Base-by-base conservation (phyloP, 257 asterid genomes). In the Solanum stenotomum region DNA sequence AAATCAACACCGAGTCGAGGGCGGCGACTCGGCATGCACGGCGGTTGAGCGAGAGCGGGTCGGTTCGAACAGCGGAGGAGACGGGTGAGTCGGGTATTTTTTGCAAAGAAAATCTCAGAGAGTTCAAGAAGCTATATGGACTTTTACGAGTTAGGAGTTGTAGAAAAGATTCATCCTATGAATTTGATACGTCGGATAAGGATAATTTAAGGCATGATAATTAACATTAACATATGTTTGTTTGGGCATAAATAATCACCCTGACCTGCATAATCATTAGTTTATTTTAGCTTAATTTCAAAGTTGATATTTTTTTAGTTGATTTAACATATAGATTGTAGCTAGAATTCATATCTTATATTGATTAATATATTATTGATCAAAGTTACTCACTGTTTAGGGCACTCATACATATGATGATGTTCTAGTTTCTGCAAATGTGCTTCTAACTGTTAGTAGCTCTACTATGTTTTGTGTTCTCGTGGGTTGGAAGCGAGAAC, bases 81-180 rank as follows among this genome's bases (percentile, higher is more conserved):
- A 35, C 87, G 82, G 92, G 87, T 3, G 97, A 95, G 11, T 44
- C 91, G 22, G 93, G 93, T 4, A 29, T 87, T 8, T 91, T 91
- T 3, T 59, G 90, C 33, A 94, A 88, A 61, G 98, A 94, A 11
- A 91, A 91, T 4, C 88, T 93, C 44, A 96, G 94, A 75, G 98
- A 96, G 85, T 92, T 94, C 46, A 91, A 93, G 90, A 95, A 93
- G 79, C 89, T 96, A 40, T 95, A 94, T 63, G 98, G 99, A 2
- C 90, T 94, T 18, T 85, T 96, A 88, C 94, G 98, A 87, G 88
- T 92, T 1, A 92, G 90, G 85, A 95, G 97, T 65, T 89, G 96
- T 87, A 89, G 95, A 42, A 95, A 93, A 76, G 89, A 93, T 56
- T 29, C 86, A 0, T 93, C 96, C 0, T 27, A 87, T 16, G 98